Evolutionary conservation across 345 rosid species (phyloP).

Genomic region (Conringia planisiliqua): DNA sequence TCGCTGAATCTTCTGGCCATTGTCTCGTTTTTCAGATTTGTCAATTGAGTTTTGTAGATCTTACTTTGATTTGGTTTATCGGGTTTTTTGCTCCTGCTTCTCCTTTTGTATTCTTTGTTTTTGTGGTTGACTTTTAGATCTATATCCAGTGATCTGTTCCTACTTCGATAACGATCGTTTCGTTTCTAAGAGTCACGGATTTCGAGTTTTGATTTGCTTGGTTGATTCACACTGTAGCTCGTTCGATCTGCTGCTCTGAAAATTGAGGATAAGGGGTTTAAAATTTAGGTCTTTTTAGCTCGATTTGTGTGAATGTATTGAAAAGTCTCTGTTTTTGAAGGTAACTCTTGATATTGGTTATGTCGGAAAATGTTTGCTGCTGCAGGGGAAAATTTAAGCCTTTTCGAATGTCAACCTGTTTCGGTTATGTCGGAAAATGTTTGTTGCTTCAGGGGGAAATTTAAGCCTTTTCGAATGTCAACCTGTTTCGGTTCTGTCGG

Average conservation of each 20-base stretch:
- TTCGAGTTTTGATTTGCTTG: slow-evolving; percentile 1
- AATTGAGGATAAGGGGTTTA: not conserved
- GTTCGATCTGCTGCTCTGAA: slow-evolving; percentile 18
- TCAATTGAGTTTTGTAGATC: not conserved
- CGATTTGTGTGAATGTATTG: not conserved
- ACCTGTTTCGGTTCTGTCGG: too few relatives aligned
- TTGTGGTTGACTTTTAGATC: slow-evolving; percentile 31
- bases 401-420: not conserved
- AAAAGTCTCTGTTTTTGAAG: not conserved
- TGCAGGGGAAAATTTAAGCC: not conserved
- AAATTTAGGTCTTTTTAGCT: not conserved
- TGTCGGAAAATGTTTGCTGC: not conserved
- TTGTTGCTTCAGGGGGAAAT: not conserved
- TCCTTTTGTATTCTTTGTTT: not conserved
- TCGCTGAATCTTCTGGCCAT: not conserved
- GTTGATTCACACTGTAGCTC: slow-evolving; percentile 4
- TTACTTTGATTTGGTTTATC: not conserved
- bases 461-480: not conserved
- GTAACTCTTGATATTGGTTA: not conserved
- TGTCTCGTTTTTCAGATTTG: slow-evolving; percentile 13
- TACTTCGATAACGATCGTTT: not conserved
- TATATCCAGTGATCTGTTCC: slow-evolving; percentile 5
- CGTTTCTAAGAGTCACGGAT: not conserved
- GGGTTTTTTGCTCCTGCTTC: not conserved
- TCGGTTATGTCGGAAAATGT: not conserved